phyloP scores from a whole-genome alignment of 73 alveolate species.

The Symbiodinium natans region DNA sequence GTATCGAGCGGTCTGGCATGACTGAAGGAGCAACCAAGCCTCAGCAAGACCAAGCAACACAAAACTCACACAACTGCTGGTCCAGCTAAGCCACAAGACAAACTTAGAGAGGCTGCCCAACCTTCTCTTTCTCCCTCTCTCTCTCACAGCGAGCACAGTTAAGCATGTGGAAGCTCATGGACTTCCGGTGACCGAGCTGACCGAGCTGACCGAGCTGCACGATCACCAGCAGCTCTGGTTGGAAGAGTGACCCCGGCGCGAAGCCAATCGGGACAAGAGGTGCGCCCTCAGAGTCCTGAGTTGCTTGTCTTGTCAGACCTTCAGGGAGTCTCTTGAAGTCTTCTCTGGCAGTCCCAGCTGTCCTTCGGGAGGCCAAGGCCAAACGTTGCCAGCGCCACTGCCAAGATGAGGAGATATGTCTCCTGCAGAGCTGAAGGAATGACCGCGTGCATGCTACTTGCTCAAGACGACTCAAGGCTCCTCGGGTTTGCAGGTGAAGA shows the following conservation, averaged over 20 bases:
- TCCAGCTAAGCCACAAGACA: no score
- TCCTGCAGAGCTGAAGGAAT: not conserved
- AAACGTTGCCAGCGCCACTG: not conserved
- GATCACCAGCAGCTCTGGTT: conserved; percentile 18
- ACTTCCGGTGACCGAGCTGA: not conserved
- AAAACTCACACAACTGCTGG: no score
- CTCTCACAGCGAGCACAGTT: no score
- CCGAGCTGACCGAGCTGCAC: conserved; percentile 1
- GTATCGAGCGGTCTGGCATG: not conserved
- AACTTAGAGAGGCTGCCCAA: no score
- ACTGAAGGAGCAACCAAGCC: conserved; percentile 21
- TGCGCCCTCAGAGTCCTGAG: not conserved
- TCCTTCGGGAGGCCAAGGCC: conserved; percentile 4
- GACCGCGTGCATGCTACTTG: no score
- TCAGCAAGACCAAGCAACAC: no score
- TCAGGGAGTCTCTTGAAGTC: no score
- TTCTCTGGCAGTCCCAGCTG: not conserved
- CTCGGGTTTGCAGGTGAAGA: not conserved
- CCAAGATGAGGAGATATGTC: not conserved
- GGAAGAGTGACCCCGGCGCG: conserved; percentile 20
- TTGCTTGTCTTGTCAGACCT: no score
- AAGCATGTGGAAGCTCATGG: not conserved
- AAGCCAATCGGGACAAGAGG: conserved; percentile 19
- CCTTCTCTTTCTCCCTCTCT: no score
- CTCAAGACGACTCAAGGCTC: not conserved